Percentiles rank a stretch among this genome's conserved stretches.
Conservation (phyloP, 169 alveolate species). For the Eimeria praecox region DNA sequence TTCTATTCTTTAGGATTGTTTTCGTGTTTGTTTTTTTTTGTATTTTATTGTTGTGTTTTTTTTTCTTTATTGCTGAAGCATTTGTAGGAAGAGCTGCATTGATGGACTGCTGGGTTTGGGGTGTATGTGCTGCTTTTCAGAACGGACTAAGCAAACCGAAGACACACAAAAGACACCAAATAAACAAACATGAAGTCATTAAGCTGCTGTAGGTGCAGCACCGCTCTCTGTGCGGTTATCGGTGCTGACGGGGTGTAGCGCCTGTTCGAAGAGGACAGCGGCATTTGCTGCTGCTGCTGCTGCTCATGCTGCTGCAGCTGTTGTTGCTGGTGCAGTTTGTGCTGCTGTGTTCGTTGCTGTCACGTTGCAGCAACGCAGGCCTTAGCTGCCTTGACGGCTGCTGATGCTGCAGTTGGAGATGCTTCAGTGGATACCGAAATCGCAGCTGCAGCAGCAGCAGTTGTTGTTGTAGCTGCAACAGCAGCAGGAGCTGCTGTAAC, state of each 20-base stretch:
- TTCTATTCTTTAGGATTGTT: too few relatives aligned
- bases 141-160: background rate
- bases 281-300: background rate
- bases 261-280: slow-evolving; percentile 11
- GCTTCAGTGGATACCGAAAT: too few relatives aligned
- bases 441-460: background rate
- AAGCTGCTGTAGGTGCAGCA: background rate
- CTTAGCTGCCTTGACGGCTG: too few relatives aligned
- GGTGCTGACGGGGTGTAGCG: background rate
- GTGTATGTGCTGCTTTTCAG: background rate
- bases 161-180: background rate
- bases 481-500: background rate
- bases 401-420: too few relatives aligned
- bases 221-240: background rate
- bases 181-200: background rate
- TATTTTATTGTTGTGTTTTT: too few relatives aligned
- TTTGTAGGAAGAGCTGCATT: too few relatives aligned
- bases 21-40: too few relatives aligned
- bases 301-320: background rate
- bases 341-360: background rate
- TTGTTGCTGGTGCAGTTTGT: too few relatives aligned
- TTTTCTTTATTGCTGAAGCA: too few relatives aligned
- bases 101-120: too few relatives aligned
- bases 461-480: background rate
- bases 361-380: background rate